Evolutionary conservation across 306 rosid genomes (phyloP), one percentile per base, ranked within the genome.

Genomic region (Inga oerstediana): DNA sequence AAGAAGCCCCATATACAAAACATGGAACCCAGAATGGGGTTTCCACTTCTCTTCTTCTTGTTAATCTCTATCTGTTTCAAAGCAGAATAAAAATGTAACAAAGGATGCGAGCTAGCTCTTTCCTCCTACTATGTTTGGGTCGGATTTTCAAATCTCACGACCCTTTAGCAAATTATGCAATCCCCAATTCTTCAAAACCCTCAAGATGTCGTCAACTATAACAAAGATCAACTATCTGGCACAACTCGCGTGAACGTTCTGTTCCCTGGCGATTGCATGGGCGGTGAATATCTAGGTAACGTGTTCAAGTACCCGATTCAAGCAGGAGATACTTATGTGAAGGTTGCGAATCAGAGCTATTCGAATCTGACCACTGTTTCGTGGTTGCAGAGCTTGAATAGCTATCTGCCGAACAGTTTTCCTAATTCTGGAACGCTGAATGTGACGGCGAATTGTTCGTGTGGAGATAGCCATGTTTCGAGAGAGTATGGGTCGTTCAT

Each of bases 371-470:
- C 93, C 9, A 89, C 91, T 76, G 86, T 3, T 58, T 76, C 79
- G 64, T 79, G 62, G 85, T 75, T 94, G 91, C 79, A 39, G 59
- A 77, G 66, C 10, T 71, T 61, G 45, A 94, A 94, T 59, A 45
- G 1, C 14, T 88, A 84, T 70, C 9, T 10, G 45, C 51, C 74
- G 41, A 76, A 11, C 19, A 37, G 30, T 35, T 77, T 94, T 82
- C 92, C 89, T 20, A 12, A 59, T 75, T 5, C 19, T 13, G 78
- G 19, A 58, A 49, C 37, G 7, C 9, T 91, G 44, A 88, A 87
- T 70, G 97, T 89, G 2, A 72, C 85, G 44, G 85, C 90, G 81
- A 93, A 91, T 37, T 94, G 97, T 85, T 84, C 92, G 0, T 94
- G 97, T 80, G 98, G 97, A 79, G 5, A 91, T 32, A 81, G 89